Conservation (phyloP, 192 early-diverging fungal genomes). For the Chytriomyces confervae region DNA sequence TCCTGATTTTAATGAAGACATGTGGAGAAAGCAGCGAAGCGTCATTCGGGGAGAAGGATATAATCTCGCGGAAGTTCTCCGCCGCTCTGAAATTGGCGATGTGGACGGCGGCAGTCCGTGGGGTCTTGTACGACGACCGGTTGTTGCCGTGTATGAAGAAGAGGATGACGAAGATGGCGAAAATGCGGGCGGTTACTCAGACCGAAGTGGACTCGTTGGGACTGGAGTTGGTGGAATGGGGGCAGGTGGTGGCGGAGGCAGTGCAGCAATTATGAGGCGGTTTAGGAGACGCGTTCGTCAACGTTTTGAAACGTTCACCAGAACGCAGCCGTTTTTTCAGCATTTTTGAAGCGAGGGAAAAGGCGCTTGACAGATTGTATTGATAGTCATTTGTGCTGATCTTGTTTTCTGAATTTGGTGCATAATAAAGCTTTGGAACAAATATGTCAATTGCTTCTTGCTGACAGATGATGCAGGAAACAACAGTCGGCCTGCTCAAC, state of each 20-base stretch:
- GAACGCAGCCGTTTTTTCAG: conserved; percentile 51
- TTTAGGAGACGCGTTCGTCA: conserved; percentile 48
- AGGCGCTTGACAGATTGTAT: neutral
- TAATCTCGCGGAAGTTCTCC: conserved; percentile 78
- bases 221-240: neutral
- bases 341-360: conserved; percentile 37
- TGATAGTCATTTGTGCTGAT: no score
- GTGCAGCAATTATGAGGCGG: conserved; percentile 31
- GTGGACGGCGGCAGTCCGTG: conserved; percentile 46
- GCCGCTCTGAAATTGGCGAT: conserved; percentile 53
- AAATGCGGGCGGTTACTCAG: conserved; percentile 35
- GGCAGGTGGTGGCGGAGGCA: neutral
- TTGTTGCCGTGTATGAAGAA: conserved; percentile 60
- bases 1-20: conserved; percentile 76
- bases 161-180: conserved; percentile 36
- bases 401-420: no score
- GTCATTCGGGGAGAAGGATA: conserved; percentile 87
- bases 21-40: conserved; percentile 81
- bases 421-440: no score
- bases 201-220: conserved; percentile 23
- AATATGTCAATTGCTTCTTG: no score
- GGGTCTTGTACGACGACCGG: conserved; percentile 51
- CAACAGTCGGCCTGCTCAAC: no score
- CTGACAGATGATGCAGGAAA: no score
- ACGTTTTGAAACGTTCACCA: conserved; percentile 59